Percentiles rank a stretch among this genome's conserved stretches.
Evolutionary conservation across 345 rosid genomes (phyloP).

Genomic region (Brassica nigra): DNA sequence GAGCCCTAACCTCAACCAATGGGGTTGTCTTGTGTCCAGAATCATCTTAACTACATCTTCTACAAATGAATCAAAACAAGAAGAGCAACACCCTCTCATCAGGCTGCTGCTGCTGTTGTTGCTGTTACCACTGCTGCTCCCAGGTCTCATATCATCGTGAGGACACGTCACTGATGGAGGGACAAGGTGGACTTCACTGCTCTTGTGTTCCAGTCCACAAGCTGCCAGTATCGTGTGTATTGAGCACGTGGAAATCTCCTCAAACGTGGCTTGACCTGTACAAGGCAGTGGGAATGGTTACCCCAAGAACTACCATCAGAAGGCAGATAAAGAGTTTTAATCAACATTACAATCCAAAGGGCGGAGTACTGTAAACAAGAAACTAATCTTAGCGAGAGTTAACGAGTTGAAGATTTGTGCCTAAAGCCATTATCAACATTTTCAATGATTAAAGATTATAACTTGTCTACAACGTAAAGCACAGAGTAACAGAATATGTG

Average conservation of each 20-base stretch:
- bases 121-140: slow-evolving; percentile 48
- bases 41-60: slow-evolving; percentile 80
- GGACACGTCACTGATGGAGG: slow-evolving; percentile 60
- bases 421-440: slow-evolving; percentile 5
- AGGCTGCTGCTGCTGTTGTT: slow-evolving; percentile 45
- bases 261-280: slow-evolving; percentile 61
- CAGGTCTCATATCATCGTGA: slow-evolving; percentile 41
- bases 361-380: slow-evolving; percentile 1
- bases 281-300: background rate
- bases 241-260: slow-evolving; percentile 72
- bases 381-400: background rate
- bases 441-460: background rate
- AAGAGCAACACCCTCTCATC: slow-evolving; percentile 76
- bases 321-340: background rate
- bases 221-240: slow-evolving; percentile 80
- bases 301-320: slow-evolving; percentile 6
- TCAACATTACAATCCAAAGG: background rate
- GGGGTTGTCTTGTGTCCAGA: slow-evolving; percentile 68
- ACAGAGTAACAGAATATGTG: background rate
- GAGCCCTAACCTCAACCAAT: slow-evolving; percentile 85
- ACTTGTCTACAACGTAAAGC: too few species aligned
- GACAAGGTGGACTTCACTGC: slow-evolving; percentile 58
- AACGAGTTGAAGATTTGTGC: background rate
- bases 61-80: slow-evolving; percentile 85
- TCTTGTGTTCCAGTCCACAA: slow-evolving; percentile 76